Base-by-base conservation (phyloP, 768 basidiomycete species). In the Phaeotremella skinneri region DNA sequence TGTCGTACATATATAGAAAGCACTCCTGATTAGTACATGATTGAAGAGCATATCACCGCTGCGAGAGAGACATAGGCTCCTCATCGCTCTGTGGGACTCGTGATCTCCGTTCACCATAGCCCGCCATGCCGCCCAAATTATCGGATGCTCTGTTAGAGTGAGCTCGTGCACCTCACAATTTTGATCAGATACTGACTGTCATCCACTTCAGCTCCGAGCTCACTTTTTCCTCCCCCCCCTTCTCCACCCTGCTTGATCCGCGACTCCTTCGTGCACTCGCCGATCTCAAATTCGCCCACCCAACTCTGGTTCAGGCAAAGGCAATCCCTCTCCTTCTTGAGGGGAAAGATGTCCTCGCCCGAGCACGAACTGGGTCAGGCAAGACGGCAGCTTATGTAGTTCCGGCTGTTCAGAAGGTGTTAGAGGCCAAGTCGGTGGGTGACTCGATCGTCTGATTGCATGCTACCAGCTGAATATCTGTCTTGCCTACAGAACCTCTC, bases 321-420 rank as follows among this genome's bases (percentile, higher is more conserved):
- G 88, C 90, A 2, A 93, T 99, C 49, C 93, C 94, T 1, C 82
- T 94, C 17, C 91, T 93, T 1, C 82, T 99, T 31, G 88, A 91
- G 76, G 85, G 87, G 64, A 78, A 79, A 31, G 96, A 99, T 76
- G 88, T 99, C 54, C 85, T 99, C 30, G 94, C 93, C 20, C 84
- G 90, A 45, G 94, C 96, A 2, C 84, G 90, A 30, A 99, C 96
- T 2, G 96, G 96, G 17, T 92, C 90, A 57, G 96, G 96, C 25
- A 99, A 99, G 80, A 99, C 96, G 0, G 90, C 89, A 2, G 91
- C 96, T 2, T 99, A 99, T 75, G 90, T 89, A 67, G 82, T 98
- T 9, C 96, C 96, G 0, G 79, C 93, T 25, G 80, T 90, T 0
- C 92, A 98, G 75, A 93, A 91, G 76, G 85, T 98, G 23, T 71